These are phyloP conservation scores for Biancaea sappan DNA, from an alignment of 306 rosid species.

Conservation along the genomic window DNA sequence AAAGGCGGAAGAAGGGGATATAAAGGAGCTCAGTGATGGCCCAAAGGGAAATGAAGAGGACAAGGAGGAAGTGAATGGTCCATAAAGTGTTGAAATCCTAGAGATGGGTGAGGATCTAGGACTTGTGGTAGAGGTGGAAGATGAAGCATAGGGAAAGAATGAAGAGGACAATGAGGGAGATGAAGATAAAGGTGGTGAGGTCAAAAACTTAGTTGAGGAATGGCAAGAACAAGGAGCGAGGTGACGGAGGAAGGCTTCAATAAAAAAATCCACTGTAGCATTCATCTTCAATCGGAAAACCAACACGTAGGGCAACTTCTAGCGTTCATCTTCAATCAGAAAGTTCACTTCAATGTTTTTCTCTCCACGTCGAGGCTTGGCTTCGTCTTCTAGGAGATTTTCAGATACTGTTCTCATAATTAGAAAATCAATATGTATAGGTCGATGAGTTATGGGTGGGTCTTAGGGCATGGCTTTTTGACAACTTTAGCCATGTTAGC, in stretches of 20 bases:
- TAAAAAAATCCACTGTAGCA: too few species aligned
- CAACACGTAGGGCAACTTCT: too few species aligned
- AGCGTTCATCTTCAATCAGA: too few species aligned
- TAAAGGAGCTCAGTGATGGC: conserved; percentile 65
- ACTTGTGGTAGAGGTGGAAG: conserved; percentile 73
- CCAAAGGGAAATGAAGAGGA: conserved; percentile 65
- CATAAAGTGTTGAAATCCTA: conserved; percentile 77
- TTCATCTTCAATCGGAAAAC: too few species aligned
- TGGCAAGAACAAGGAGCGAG: conserved; percentile 56
- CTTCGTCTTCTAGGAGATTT: too few species aligned
- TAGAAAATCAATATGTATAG: too few species aligned
- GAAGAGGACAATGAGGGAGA: conserved; percentile 58
- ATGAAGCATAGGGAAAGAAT: conserved; percentile 62
- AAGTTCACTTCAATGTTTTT: too few species aligned
- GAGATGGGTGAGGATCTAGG: conserved; percentile 55
- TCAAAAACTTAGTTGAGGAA: conserved; percentile 52
- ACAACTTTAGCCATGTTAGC: too few species aligned
- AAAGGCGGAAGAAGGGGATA: conserved; percentile 46
- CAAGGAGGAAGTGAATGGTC: conserved; percentile 75
- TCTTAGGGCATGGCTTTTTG: too few species aligned
- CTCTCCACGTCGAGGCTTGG: too few species aligned
- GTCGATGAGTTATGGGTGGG: too few species aligned
- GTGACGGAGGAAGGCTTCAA: not conserved
- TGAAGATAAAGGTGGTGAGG: conserved; percentile 47
- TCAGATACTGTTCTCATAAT: too few species aligned